phyloP scores from a whole-genome alignment of 2,329 filamentous ascomycete genomes.

The Pseudopyrenochaeta lycopersici region DNA sequence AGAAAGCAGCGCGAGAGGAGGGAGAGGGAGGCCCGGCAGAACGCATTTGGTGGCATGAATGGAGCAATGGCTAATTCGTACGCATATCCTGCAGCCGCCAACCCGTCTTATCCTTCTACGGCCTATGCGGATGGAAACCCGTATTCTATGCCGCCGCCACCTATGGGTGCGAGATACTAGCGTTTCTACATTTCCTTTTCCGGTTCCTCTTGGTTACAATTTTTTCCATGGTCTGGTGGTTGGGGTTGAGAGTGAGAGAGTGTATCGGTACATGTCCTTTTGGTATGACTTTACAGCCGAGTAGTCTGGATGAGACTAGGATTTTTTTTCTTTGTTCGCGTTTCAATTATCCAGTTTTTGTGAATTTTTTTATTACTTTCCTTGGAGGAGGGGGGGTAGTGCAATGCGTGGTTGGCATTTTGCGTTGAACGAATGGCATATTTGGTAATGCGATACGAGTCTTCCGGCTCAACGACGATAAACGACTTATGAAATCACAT shows the following conservation, averaged over 20 bases:
- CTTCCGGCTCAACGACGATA: not conserved
- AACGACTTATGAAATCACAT: not conserved
- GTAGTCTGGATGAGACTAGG: no score
- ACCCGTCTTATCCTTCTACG: constrained; percentile 43
- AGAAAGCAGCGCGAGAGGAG: constrained; percentile 53
- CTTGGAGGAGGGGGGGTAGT: not conserved
- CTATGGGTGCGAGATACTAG: constrained; percentile 50
- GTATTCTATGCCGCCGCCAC: constrained; percentile 53
- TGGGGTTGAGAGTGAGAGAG: not conserved
- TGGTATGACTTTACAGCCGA: no score
- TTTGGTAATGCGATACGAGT: not conserved
- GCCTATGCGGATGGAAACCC: constrained; percentile 57
- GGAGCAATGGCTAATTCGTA: constrained; percentile 46
- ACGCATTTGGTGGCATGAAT: constrained; percentile 50
- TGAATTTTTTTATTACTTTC: not conserved
- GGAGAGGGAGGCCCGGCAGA: constrained; percentile 56
- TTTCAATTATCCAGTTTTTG: no score
- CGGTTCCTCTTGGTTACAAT: not conserved
- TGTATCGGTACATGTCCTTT: no score
- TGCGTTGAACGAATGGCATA: not conserved
- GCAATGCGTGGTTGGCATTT: not conserved
- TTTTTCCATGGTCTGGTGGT: not conserved
- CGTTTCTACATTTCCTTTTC: constrained; percentile 2
- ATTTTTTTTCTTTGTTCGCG: no score
- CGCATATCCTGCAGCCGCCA: constrained; percentile 48